Percentiles rank a stretch among this genome's conserved stretches.
Evolutionary conservation across 208 protist genomes (phyloP).

Genomic region (Pavlovales sp.): DNA sequence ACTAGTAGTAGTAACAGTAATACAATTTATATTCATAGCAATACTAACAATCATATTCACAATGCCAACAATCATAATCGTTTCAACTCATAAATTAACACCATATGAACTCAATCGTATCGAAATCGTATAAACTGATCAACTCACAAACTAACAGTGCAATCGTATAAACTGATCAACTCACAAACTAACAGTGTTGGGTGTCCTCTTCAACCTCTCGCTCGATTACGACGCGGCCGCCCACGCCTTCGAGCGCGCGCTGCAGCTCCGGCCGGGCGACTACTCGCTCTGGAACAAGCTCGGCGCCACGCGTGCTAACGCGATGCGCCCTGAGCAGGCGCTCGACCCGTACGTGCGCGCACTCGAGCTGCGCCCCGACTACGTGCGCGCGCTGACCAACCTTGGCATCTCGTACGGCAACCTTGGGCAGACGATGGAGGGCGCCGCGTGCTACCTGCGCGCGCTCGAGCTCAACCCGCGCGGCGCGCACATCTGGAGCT

Average conservation of each 20-base stretch:
- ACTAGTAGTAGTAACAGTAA: no score
- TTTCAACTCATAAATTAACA: no score
- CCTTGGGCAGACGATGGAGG: background rate
- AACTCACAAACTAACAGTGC: no score
- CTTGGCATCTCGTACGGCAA: slow-evolving; percentile 51
- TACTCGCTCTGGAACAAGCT: slow-evolving; percentile 50
- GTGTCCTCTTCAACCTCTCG: slow-evolving; percentile 50
- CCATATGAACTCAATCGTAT: no score
- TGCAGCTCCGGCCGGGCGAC: slow-evolving; percentile 5
- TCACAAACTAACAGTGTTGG: slow-evolving; percentile 47
- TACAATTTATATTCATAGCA: no score
- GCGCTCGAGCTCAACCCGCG: slow-evolving; percentile 20
- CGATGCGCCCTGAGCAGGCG: background rate
- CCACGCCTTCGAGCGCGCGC: background rate
- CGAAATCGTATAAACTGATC: no score
- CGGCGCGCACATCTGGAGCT: slow-evolving; percentile 9
- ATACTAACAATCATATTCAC: no score
- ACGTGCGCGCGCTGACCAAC: slow-evolving; percentile 50
- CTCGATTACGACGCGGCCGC: slow-evolving; percentile 33
- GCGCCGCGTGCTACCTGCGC: slow-evolving; percentile 12
- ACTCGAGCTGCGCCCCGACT: slow-evolving; percentile 41
- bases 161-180: no score
- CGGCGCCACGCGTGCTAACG: slow-evolving; percentile 48
- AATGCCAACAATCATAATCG: no score
- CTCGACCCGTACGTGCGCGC: background rate